A percentile compares a stretch with the other conserved stretches of the same genome.
Conservation (phyloP, 352 stramenopile genomes). For the Peronospora destructor region DNA sequence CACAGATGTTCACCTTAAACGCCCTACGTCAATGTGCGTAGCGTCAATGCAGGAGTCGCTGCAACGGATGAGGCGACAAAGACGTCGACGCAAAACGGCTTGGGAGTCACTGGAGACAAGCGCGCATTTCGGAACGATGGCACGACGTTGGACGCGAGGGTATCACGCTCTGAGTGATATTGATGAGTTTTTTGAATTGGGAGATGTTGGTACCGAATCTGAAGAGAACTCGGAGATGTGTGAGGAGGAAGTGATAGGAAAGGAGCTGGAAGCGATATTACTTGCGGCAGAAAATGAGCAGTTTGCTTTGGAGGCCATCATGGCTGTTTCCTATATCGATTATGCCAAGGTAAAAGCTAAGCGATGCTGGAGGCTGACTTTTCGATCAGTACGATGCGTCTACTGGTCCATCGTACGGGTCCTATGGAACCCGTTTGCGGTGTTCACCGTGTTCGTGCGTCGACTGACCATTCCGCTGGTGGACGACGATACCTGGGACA, state of each 20-base stretch:
- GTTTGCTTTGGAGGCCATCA: slow-evolving; percentile 13
- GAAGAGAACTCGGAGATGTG: slow-evolving; percentile 13
- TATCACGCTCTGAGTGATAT: slow-evolving; percentile 61
- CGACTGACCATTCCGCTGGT: slow-evolving; percentile 72
- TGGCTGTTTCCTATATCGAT: slow-evolving; percentile 14
- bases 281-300: slow-evolving; percentile 18
- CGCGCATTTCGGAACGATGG: slow-evolving; percentile 46
- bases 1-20: slow-evolving; percentile 43
- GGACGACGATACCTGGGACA: slow-evolving; percentile 78
- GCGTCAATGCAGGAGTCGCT: slow-evolving; percentile 38
- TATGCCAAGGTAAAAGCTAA: slow-evolving; percentile 19
- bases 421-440: slow-evolving; percentile 69
- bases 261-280: slow-evolving; percentile 13
- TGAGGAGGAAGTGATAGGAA: slow-evolving; percentile 18
- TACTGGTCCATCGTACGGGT: slow-evolving; percentile 36
- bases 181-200: slow-evolving; percentile 35
- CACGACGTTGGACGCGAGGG: slow-evolving; percentile 56
- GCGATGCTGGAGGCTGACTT: slow-evolving; percentile 16
- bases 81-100: slow-evolving; percentile 35
- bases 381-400: slow-evolving; percentile 13
- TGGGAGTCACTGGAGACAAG: slow-evolving; percentile 61
- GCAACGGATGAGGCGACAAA: slow-evolving; percentile 29
- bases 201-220: slow-evolving; percentile 8
- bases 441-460: slow-evolving; percentile 57
- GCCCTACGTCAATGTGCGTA: slow-evolving; percentile 52